These are phyloP conservation scores for Malassezia psittaci DNA, from an alignment of 1,284 basidiomycete species.

Conservation along the genomic window DNA sequence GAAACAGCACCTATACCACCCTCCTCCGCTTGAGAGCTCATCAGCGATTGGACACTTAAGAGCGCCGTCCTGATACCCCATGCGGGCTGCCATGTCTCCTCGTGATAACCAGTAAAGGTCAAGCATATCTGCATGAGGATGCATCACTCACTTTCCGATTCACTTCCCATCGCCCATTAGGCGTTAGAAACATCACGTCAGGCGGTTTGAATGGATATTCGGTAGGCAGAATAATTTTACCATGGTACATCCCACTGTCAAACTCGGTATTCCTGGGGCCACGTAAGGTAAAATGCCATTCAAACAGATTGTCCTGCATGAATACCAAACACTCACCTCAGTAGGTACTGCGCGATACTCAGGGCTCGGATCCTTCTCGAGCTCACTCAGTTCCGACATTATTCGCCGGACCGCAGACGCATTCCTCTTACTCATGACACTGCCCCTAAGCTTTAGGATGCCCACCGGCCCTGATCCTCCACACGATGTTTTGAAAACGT, in stretches of 20 bases:
- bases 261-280: conserved; percentile 56
- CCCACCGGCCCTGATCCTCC: too few species aligned
- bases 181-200: conserved; percentile 84
- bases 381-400: conserved; percentile 14
- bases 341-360: conserved; percentile 9
- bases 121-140: conserved; percentile 53
- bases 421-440: conserved; percentile 2
- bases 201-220: conserved; percentile 92
- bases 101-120: conserved; percentile 33
- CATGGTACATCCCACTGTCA: conserved; percentile 60
- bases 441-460: too few species aligned
- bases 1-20: conserved; percentile 84
- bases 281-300: conserved; percentile 94
- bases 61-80: conserved; percentile 90
- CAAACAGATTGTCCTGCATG: conserved; percentile 50
- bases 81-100: conserved; percentile 89
- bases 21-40: conserved; percentile 51
- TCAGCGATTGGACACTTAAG: conserved; percentile 47
- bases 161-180: conserved; percentile 85
- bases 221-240: conserved; percentile 76
- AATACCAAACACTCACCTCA: conserved; percentile 2
- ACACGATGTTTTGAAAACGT: neutral
- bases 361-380: neutral
- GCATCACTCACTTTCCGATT: conserved; percentile 59
- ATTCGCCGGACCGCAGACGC: conserved; percentile 13